Conservation (phyloP, 2,329 filamentous ascomycete genomes). For the Fusarium hainanense region DNA sequence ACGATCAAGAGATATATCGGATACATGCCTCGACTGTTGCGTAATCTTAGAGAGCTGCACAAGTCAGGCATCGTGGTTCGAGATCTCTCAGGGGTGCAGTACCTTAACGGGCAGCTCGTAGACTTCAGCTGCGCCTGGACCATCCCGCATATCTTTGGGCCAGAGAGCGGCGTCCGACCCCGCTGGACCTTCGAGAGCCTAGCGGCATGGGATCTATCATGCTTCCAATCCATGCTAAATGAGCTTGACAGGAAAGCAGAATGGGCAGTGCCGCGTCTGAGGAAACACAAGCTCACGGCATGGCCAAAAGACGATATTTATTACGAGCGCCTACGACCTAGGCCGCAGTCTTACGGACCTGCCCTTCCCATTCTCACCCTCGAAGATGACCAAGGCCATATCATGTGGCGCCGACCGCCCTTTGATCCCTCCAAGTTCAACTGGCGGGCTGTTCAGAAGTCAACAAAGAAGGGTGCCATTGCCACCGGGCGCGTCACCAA, state of each 20-base stretch:
- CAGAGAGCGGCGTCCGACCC: not conserved
- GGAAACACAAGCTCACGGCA: not conserved
- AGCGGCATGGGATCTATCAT: not conserved
- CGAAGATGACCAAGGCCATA: not conserved
- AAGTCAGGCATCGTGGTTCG: not conserved
- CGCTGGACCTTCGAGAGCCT: not conserved
- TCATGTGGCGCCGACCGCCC: not conserved
- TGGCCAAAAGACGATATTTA: not conserved
- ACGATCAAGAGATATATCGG: not conserved
- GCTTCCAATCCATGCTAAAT: not conserved
- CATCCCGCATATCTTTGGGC: not conserved
- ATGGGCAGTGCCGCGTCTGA: not conserved
- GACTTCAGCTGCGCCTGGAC: not conserved
- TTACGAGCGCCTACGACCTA: not conserved
- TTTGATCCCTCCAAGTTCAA: not conserved
- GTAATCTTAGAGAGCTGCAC: not conserved
- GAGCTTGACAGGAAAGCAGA: not conserved
- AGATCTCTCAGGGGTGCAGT: not conserved
- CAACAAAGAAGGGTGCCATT: not conserved
- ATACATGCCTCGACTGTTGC: not conserved
- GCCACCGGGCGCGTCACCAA: not conserved
- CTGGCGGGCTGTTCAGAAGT: not conserved
- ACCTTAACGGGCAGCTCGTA: not conserved
- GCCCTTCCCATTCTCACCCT: fast-evolving
- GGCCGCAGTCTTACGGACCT: not conserved